Evolutionary conservation across 2,329 filamentous ascomycete genomes (phyloP).

Genomic region (Lasiodiplodia hormozganensis): DNA sequence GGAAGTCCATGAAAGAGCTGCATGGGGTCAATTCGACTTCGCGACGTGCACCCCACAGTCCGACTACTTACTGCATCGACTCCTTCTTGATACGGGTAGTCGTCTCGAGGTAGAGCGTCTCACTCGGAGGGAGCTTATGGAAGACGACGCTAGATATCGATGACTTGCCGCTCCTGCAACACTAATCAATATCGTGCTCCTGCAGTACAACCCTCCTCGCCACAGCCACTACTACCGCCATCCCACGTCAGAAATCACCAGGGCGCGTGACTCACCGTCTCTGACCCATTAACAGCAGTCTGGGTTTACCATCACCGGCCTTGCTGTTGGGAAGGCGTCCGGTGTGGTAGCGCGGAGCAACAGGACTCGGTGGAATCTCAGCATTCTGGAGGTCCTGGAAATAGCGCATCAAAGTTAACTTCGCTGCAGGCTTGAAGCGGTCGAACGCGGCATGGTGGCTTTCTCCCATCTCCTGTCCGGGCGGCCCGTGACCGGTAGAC

Average conservation of each 20-base stretch:
- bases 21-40: not conserved
- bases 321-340: constrained; percentile 56
- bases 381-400: constrained; percentile 51
- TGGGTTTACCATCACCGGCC: constrained; percentile 72
- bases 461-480: constrained; percentile 33
- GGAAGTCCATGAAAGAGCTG: constrained; percentile 98
- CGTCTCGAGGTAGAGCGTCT: constrained; percentile 94
- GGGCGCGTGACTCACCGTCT: constrained; percentile 69
- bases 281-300: constrained; percentile 92
- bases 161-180: constrained; percentile 87
- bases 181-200: constrained; percentile 19
- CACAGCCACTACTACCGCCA: constrained; percentile 1
- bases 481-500: constrained; percentile 35
- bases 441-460: constrained; percentile 38
- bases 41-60: not conserved
- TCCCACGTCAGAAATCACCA: constrained; percentile 16
- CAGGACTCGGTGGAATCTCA: constrained; percentile 47
- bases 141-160: constrained; percentile 99
- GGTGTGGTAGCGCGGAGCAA: constrained; percentile 50
- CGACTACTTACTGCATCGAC: constrained; percentile 79
- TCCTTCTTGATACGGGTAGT: constrained; percentile 95
- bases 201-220: constrained; percentile 14
- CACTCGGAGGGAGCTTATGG: constrained; percentile 93
- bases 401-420: constrained; percentile 52
- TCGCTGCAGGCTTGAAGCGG: constrained; percentile 46